These are phyloP conservation scores for Penicillium taxi DNA, from an alignment of 495 filamentous ascomycete genomes.

Conservation along the genomic window DNA sequence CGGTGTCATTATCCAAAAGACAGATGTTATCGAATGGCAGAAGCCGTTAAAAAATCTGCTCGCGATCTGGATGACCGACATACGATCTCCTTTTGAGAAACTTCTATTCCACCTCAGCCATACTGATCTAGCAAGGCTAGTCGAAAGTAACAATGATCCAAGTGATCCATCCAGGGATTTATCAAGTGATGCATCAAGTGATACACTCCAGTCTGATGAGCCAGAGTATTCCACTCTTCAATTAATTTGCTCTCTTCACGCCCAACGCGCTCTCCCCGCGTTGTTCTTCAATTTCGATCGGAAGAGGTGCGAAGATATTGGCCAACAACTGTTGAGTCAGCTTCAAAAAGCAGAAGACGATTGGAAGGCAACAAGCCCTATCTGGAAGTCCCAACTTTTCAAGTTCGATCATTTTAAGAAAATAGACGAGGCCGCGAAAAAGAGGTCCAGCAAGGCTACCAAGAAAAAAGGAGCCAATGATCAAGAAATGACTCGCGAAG, in stretches of 20 bases:
- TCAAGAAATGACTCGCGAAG: background rate
- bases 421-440: background rate
- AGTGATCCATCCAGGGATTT: background rate
- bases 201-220: background rate
- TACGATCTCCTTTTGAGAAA: slow-evolving; percentile 52
- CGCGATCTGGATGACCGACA: slow-evolving; percentile 50
- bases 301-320: slow-evolving; percentile 50
- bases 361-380: slow-evolving; percentile 47
- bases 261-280: slow-evolving; percentile 58
- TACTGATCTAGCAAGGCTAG: too few relatives aligned
- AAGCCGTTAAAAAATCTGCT: slow-evolving; percentile 50
- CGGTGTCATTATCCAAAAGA: slow-evolving; percentile 44
- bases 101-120: too few relatives aligned
- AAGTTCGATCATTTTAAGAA: background rate
- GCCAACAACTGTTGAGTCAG: slow-evolving; percentile 35
- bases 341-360: slow-evolving; percentile 44
- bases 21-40: slow-evolving; percentile 60
- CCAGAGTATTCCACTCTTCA: slow-evolving; percentile 47
- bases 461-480: background rate
- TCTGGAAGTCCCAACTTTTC: slow-evolving; percentile 43
- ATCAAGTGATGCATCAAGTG: background rate
- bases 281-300: slow-evolving; percentile 74
- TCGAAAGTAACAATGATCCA: slow-evolving; percentile 18
- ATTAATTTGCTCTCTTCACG: slow-evolving; percentile 52
- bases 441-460: background rate